A percentile compares a stretch with the other conserved stretches of the same genome.
These are phyloP conservation scores for Groenewaldozyma auringiensis DNA, from an alignment of 1,139 yeast genomes.

Conservation along the genomic window DNA sequence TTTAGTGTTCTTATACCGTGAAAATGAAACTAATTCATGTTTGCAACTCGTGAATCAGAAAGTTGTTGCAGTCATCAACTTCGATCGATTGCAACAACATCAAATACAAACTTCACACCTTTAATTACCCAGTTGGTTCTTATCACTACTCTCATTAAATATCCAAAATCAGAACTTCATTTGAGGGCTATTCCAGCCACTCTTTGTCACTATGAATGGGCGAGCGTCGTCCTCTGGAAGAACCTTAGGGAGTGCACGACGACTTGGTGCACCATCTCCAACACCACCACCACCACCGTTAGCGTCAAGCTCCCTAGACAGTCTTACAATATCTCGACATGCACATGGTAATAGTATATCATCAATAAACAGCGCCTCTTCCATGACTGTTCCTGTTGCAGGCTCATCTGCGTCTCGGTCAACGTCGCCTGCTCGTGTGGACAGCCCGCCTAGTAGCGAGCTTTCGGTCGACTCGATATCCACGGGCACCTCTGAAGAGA, in stretches of 20 bases:
- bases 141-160: no score
- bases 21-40: no score
- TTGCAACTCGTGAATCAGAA: no score
- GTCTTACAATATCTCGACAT: background rate
- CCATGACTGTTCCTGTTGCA: background rate
- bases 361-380: background rate
- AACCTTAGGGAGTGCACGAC: background rate
- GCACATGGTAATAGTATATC: background rate
- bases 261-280: background rate
- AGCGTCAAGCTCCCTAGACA: background rate
- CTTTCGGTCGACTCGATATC: conserved; percentile 20
- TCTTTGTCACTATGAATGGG: background rate
- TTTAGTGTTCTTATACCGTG: no score
- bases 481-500: conserved; percentile 15
- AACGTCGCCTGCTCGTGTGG: conserved; percentile 6
- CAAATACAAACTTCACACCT: no score
- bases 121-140: no score
- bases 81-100: no score
- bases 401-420: background rate
- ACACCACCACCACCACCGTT: background rate
- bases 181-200: background rate
- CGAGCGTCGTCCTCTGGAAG: background rate
- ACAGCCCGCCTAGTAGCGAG: conserved; percentile 15
- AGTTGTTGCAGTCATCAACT: no score
- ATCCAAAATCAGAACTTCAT: no score